Base-by-base conservation (phyloP, 148 eudicot genomes). In the Rhododendron henanense region DNA sequence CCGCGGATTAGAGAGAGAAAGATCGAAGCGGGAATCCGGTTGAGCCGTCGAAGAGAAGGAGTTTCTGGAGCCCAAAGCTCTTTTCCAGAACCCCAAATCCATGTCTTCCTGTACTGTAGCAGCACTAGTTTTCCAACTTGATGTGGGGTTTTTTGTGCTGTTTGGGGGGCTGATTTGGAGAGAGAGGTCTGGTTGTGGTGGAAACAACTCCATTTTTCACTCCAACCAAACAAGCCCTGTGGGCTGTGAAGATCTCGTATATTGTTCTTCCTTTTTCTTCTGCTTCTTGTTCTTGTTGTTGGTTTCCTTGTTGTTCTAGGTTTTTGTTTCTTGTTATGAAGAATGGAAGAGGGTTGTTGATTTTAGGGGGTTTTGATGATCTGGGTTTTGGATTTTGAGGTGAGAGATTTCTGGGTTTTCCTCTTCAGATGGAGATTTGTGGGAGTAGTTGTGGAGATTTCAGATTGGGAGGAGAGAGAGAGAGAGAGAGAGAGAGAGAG, bases 151-250 rank as follows among this genome's bases (percentile, higher is more conserved):
- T 85, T 92, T 71, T 0, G 76, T 91, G 83, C 81, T 82, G 90
- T 80, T 91, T 81, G 99, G 99, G 48, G 97, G 97, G 89, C 99
- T 96, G 87, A 96, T 96, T 92, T 96, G 97, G 23, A 96, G 90
- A 65, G 98, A 95, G 77, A 96, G 91, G 92, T 96, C 99, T 74
- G 99, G 99, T 84, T 95, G 99, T 86, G 99, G 93, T 59, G 99
- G 99, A 80, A 96, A 96, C 13, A 96, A 87, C 94, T 96, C 99
- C 99, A 96, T 96, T 55, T 83, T 51, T 25, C 33, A 67, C 19
- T 35, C 37, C 83, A 21, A 83, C 61, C 83, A 85, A 78, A 82
- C 81, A 85, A 83, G 47, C 61, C 83, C 82, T 59, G 11, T 19
- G 28, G 33, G 16, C 31, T 80, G 3, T 65, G 73, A 65, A 65